Evolutionary conservation across 2,329 filamentous ascomycete species (phyloP), one percentile per base, ranked within the genome.

Genomic region (Colletotrichum higginsianum): DNA sequence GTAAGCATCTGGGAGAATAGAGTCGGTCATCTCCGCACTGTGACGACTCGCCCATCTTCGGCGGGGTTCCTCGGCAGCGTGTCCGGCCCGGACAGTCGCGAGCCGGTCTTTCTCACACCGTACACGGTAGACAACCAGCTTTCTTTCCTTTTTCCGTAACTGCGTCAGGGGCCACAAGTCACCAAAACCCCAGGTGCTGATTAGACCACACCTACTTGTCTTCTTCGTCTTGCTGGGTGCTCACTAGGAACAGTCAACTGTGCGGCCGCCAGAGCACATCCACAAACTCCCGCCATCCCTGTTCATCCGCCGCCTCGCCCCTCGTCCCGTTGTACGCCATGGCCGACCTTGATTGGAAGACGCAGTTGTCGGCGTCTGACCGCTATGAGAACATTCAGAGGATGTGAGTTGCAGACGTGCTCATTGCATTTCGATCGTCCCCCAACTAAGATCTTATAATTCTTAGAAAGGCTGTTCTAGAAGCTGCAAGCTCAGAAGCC

Each of bases 381-480:
- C 86, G 92, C 67, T 90, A 92, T 79, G 86, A 88, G 66, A 88
- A 86, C 70, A 90, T 94, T 61, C 86, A 92, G 75, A 87, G 83
- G 69, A 84, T 92, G 90, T 91, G 79, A 84, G 89, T 21, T 40
- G n/a, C n/a, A 23, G 11, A 9, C 8, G 4, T 30, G 2, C 13
- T 15, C 21, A 4, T 13, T n/a, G 53, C 40, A 49, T 26, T 23
- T 44, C 16, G 23, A 26, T 23, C 23, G 13, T 23, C 15, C 35
- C 35, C 9, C 35, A 9, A 40, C 49, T 61, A 8, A 50, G 18
- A 55, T n/a, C 42, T 21, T 6, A 5, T 6, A 8, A 8, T 38
- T 4, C 4, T 13, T 40, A 75, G 72, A 56, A 73, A 75, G 26
- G 49, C 55, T 6, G 70, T 72, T 12, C 23, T 74, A 11, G 69